Base-by-base conservation (phyloP, 139 green algal species). In the Pedinophyceae sp. region DNA sequence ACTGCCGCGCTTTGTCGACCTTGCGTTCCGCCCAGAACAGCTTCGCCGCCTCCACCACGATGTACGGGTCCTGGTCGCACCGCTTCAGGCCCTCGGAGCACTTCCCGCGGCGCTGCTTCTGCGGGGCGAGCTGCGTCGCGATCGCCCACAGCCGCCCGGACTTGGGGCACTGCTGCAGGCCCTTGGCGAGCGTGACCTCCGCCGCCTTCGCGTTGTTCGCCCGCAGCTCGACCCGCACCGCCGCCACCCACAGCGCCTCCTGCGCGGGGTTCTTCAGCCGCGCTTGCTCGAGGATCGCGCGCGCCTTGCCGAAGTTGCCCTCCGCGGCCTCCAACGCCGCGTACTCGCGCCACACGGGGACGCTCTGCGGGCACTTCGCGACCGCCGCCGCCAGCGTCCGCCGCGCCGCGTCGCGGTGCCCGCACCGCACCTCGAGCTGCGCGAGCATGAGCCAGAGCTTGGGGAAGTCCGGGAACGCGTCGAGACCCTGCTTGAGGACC, bases 371-470 rank as follows among this genome's bases (percentile, higher is more conserved):
- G 73, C 81, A 88, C 30, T 69, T 64, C 30, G 62, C 58, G 38
- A 80, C 50, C 39, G 75, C 80, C 38, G 5, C 26, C 16, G 15
- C 46, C 58, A 80, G 86, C 23, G 67, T 75, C 17, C 68, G 38
- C 5, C 78, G 38, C 22, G 78, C 76, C 3, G 58, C 68, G 23
- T 83, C 74, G 5, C 27, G 53, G 47, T 55, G 54, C 24, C 75
- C 77, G n/a, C 55, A 18, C 46, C 74, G 62, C 68, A 83, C 73
- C 62, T 95, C 84, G 66, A 95, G 69, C 75, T 96, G 88, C 5
- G 81, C 89, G 40, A 88, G 52, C 89, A 97, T 97, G 10, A 96
- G 60, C 70, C 84, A 89, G 47, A 96, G 66, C 81, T 96, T 96
- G 55, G 75, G 78, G 52, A 82, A 87, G 34, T 62, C 54, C 3